Base-by-base conservation (phyloP, 768 basidiomycete species). In the Rhizopogon sp. region DNA sequence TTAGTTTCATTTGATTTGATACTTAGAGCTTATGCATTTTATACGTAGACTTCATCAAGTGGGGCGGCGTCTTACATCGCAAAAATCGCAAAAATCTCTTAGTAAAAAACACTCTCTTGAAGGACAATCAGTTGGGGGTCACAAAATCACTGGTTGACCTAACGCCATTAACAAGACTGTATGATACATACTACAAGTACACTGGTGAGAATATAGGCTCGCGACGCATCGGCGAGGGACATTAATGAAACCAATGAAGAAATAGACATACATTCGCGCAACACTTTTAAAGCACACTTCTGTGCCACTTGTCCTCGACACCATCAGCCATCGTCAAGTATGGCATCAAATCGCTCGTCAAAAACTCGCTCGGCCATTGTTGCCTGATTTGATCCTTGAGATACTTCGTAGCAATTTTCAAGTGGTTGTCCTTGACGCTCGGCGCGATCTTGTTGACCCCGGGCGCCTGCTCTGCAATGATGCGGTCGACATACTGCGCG, bases 271-370 rank as follows among this genome's bases (percentile, higher is more conserved):
- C 6, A 37, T 37, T 16, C 3, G 22, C 14, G 20, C 7, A 35
- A 49, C 14, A 22, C 20, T 50, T 52, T 64, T 55, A 80, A 60
- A 80, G 52, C 7, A 64, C 58, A 52, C 74, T 79, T 57, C 70
- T 81, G 60, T 83, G 79, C 76, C 78, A 83, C 65, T 77, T 77
- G 37, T 79, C 70, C 56, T 87, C 82, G 43, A 87, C 87, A 17
- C 90, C 90, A 70, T 93, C 90, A 53, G 80, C 79, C 35, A 78
- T 72, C 3, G 88, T 88, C 62, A 98, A 72, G 69, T 90, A 87
- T 25, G 83, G 79, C 91, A 95, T 94, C 73, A 98, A 74, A 67
- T 98, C 96, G 64, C 84, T 90, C 43, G 96, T 98, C 76, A 98
- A 81, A 70, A 98, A 98, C 69, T 98, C 96, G 74, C 90, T 92